A percentile compares a stretch with the other conserved stretches of the same genome.
These are phyloP conservation scores for Mycena amicta DNA, from an alignment of 768 basidiomycete species.

Conservation along the genomic window DNA sequence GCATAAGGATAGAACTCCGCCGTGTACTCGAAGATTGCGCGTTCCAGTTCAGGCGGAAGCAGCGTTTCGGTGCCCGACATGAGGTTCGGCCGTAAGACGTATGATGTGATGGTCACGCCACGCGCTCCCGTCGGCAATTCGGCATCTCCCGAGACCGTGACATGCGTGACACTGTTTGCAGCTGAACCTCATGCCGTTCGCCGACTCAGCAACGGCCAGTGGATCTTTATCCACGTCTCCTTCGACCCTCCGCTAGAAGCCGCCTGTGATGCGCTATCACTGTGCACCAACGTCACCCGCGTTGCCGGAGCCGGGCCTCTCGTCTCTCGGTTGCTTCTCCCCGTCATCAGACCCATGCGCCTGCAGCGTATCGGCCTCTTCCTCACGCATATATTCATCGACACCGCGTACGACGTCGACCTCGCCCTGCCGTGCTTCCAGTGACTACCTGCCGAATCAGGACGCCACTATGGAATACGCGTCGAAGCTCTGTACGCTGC, in stretches of 20 bases:
- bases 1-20: no score
- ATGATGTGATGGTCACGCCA: no score
- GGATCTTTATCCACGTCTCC: background rate
- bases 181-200: background rate
- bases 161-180: background rate
- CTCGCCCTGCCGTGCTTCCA: background rate
- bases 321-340: background rate
- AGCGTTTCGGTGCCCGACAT: no score
- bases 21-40: no score
- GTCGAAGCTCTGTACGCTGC: background rate
- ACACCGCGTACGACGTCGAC: background rate
- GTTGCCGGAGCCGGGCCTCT: background rate
- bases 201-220: background rate
- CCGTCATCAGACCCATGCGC: background rate
- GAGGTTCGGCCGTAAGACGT: no score
- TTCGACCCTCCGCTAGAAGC: background rate
- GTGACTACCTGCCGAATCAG: background rate
- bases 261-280: background rate
- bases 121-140: no score
- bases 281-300: background rate
- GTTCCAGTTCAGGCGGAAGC: no score
- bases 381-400: background rate
- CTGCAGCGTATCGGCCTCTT: background rate
- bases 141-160: no score
- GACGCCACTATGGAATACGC: background rate